Evolutionary conservation across 345 rosid species (phyloP).

Genomic region (Ailanthus altissimus): DNA sequence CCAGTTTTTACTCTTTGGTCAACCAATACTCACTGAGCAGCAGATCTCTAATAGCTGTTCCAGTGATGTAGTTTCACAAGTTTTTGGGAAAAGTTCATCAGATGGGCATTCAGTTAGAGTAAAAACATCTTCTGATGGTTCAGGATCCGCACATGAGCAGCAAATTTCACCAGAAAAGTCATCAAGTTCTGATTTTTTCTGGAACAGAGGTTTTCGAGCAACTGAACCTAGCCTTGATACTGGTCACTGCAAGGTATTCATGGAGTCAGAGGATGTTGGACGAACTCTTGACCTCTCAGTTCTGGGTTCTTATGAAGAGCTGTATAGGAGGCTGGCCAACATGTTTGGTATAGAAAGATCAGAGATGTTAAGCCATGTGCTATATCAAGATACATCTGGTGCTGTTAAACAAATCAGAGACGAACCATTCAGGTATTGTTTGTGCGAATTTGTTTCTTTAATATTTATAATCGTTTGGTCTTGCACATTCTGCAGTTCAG

Average conservation of each 20-base stretch:
- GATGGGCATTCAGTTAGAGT: slow-evolving; percentile 29
- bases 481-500: neutral
- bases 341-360: slow-evolving; percentile 77
- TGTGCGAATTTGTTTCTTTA: neutral
- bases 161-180: slow-evolving; percentile 36
- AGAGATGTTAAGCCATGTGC: slow-evolving; percentile 54
- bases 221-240: slow-evolving; percentile 47
- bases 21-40: slow-evolving; percentile 75
- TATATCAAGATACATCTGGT: slow-evolving; percentile 69
- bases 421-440: slow-evolving; percentile 83
- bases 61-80: slow-evolving; percentile 41
- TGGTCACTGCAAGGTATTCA: slow-evolving; percentile 89
- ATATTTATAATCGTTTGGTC: neutral
- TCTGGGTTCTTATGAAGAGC: slow-evolving; percentile 77
- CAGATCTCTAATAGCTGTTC: slow-evolving; percentile 50
- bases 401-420: slow-evolving; percentile 61
- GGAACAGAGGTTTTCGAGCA: slow-evolving; percentile 41
- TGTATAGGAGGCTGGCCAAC: slow-evolving; percentile 60
- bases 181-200: slow-evolving; percentile 40
- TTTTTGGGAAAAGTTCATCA: slow-evolving; percentile 33
- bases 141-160: slow-evolving; percentile 33
- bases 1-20: slow-evolving; percentile 85
- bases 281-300: slow-evolving; percentile 78
- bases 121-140: slow-evolving; percentile 33
- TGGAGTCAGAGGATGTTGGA: slow-evolving; percentile 90